Evolutionary conservation across 106 monocot genomes (phyloP).

Genomic region (Dendrobium huoshanense): DNA sequence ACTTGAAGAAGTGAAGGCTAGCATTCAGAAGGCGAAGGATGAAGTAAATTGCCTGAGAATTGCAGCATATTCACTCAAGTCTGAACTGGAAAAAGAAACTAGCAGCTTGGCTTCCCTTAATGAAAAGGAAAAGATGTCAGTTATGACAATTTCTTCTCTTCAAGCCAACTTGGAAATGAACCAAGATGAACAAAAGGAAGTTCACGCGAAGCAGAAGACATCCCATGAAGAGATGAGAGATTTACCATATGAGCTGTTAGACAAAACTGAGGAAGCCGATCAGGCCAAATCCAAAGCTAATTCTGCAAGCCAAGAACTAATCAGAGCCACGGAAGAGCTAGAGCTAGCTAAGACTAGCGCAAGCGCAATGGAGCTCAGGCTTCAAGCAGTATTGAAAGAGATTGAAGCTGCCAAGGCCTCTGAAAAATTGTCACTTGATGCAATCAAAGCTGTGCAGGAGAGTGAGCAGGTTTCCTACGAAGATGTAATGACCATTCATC

Average conservation of each 20-base stretch:
- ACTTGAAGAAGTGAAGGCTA: slow-evolving; percentile 35
- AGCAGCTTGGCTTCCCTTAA: slow-evolving; percentile 18
- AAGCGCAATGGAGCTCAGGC: slow-evolving; percentile 30
- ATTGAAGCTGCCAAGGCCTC: slow-evolving; percentile 55
- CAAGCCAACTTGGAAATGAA: slow-evolving; percentile 41
- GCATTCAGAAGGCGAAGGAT: slow-evolving; percentile 32
- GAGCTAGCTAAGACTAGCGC: slow-evolving; percentile 32
- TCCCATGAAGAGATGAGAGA: slow-evolving; percentile 28
- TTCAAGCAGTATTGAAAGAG: slow-evolving; percentile 41
- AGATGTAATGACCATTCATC: slow-evolving; percentile 29
- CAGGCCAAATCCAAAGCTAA: slow-evolving; percentile 36
- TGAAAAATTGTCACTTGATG: slow-evolving; percentile 32
- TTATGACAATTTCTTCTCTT: slow-evolving; percentile 42
- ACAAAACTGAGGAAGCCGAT: slow-evolving; percentile 43
- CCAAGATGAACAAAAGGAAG: slow-evolving; percentile 25
- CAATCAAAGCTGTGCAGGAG: slow-evolving; percentile 53
- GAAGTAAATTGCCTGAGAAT: slow-evolving; percentile 23
- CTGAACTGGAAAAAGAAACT: slow-evolving; percentile 36
- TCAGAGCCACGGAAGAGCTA: slow-evolving; percentile 50
- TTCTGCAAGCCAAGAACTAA: slow-evolving; percentile 42
- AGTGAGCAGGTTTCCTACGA: slow-evolving; percentile 17
- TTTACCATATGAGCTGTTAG: slow-evolving; percentile 29
- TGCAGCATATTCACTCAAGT: slow-evolving; percentile 32
- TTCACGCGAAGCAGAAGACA: slow-evolving; percentile 35
- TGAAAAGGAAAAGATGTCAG: slow-evolving; percentile 36